Evolutionary conservation across 2,329 filamentous ascomycete genomes (phyloP).

Genomic region (Cladosporium sp.): DNA sequence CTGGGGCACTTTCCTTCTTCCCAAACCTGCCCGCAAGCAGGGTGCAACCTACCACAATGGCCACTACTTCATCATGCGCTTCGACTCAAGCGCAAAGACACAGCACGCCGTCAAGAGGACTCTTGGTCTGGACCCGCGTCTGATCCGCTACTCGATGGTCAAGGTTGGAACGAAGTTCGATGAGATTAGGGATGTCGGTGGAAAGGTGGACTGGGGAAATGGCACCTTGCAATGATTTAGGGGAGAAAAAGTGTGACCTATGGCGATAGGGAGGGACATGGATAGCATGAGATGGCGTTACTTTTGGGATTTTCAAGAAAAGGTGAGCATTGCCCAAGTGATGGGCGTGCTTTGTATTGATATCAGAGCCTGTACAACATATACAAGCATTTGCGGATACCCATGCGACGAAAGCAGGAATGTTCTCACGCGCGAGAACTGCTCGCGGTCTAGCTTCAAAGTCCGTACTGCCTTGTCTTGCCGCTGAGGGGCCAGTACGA

Average conservation of each 20-base stretch:
- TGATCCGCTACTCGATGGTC: slow-evolving; percentile 84
- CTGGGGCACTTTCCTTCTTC: slow-evolving; percentile 91
- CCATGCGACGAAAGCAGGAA: not conserved
- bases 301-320: not conserved
- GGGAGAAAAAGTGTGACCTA: not conserved
- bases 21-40: slow-evolving; percentile 74
- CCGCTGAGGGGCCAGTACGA: no score
- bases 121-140: slow-evolving; percentile 80
- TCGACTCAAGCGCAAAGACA: slow-evolving; percentile 73
- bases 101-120: slow-evolving; percentile 76
- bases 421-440: no score
- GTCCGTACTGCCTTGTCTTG: no score
- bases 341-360: slow-evolving; percentile 6
- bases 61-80: slow-evolving; percentile 98
- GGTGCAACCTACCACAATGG: slow-evolving; percentile 82
- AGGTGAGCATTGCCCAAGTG: not conserved
- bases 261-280: not conserved
- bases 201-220: slow-evolving; percentile 54
- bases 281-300: slow-evolving; percentile 5
- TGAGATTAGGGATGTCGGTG: slow-evolving; percentile 60
- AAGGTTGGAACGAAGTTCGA: slow-evolving; percentile 74
- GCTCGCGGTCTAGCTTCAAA: no score
- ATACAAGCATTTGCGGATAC: slow-evolving; percentile 6
- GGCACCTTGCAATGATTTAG: not conserved
- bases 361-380: slow-evolving; percentile 12